Evolutionary conservation across 2,329 filamentous ascomycete species (phyloP).

Genomic region (Magnaporthales sp.): DNA sequence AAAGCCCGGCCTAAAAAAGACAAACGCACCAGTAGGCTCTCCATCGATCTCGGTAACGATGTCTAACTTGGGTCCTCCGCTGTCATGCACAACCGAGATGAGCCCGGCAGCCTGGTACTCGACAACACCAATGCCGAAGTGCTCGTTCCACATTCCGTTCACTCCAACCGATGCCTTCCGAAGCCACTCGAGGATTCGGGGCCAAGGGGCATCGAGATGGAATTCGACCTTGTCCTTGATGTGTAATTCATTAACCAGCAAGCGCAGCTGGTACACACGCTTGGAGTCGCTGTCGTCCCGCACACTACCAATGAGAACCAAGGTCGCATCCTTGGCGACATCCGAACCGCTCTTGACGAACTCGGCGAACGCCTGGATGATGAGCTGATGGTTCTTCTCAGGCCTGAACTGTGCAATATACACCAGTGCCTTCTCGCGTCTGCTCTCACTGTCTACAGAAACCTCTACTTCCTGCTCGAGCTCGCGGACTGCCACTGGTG

Average conservation of each 20-base stretch:
- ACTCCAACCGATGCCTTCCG: constrained; percentile 73
- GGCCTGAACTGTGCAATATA: constrained; percentile 98
- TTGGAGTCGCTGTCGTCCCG: constrained; percentile 73
- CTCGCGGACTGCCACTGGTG: constrained; percentile 83
- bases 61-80: constrained; percentile 85
- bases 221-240: constrained; percentile 83
- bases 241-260: constrained; percentile 77
- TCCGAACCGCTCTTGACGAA: constrained; percentile 53
- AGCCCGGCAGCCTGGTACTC: constrained; percentile 95
- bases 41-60: constrained; percentile 81
- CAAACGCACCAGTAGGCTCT: constrained; percentile 53
- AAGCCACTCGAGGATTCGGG: constrained; percentile 74
- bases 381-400: constrained; percentile 89
- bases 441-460: constrained; percentile 56
- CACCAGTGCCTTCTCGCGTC: constrained; percentile 64
- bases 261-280: constrained; percentile 77
- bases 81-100: constrained; percentile 87
- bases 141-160: constrained; percentile 99
- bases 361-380: constrained; percentile 74
- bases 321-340: constrained; percentile 47
- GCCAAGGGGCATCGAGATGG: constrained; percentile 83
- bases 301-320: constrained; percentile 89
- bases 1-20: not conserved
- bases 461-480: constrained; percentile 68
- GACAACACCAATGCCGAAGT: constrained; percentile 96